Evolutionary conservation across 78 protist species (phyloP), one percentile per base, ranked within the genome.

Genomic region (Guillardia theta): DNA sequence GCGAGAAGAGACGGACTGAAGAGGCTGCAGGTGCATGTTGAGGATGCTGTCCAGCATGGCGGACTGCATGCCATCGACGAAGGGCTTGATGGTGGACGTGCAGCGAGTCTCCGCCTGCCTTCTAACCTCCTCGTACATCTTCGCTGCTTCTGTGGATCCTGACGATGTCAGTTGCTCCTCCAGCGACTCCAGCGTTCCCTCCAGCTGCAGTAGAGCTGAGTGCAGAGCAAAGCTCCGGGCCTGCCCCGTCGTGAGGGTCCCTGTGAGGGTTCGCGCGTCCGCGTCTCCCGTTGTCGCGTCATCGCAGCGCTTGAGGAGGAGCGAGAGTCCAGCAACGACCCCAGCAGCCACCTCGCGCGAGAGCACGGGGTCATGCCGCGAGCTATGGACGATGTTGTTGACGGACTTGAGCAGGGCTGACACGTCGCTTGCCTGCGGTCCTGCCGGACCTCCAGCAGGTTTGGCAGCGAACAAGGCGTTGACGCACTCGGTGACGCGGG

Each of bases 401-500:
- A 58, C 27, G 70, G 70, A 24, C 70, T 58, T 58, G 70, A 58
- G 70, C 27, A 58, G 70, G 39, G 39, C 70, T 6, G 70, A 58
- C 27, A 58, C 70, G 70, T 58, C 70, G 27, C 39, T 27, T n/a
- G n/a, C n/a, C n/a, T n/a, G n/a, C n/a, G n/a, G n/a, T n/a, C n/a
- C n/a, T n/a, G n/a, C n/a, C n/a, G n/a, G n/a, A 30, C 70, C 70
- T 24, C 21, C 70, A 8, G 70, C 70, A 8, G 70, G 70, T 30
- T 58, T 58, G 27, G 70, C 21, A 1, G 70, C 2, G 6, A 58
- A 58, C 39, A 58, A 30, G 27, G 70, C 27, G 70, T 58, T 70
- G 83, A 70, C 36, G 83, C 83, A 33, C 33, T 70, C 83, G 41
- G 45, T 70, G 83, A 70, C 83, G 83, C 83, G 83, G 36, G 83